These are phyloP conservation scores for Pleurotus tuoliensis DNA, from an alignment of 768 basidiomycete genomes.

Conservation along the genomic window DNA sequence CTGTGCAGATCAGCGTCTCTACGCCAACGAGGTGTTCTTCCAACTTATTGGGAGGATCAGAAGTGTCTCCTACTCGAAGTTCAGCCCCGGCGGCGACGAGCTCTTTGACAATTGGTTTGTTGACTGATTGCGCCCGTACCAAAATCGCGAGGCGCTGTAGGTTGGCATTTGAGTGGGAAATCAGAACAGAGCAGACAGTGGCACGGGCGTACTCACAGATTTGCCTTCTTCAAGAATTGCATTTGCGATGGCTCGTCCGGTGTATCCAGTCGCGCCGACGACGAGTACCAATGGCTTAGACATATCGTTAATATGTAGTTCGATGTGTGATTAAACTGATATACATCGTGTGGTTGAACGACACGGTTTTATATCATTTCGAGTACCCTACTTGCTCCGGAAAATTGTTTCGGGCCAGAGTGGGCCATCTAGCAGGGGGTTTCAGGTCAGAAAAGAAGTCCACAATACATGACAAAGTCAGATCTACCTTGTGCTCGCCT, in stretches of 20 bases:
- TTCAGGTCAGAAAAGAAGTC: too few relatives aligned
- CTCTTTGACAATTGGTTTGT: not conserved
- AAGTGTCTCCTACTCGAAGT: not conserved
- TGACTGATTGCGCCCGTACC: not conserved
- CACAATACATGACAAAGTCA: too few relatives aligned
- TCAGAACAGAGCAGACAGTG: too few relatives aligned
- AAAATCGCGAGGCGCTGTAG: not conserved
- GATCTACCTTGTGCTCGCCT: too few relatives aligned
- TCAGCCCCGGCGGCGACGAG: not conserved
- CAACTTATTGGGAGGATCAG: not conserved
- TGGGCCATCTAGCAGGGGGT: too few relatives aligned
- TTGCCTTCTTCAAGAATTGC: not conserved
- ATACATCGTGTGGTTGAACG: too few relatives aligned
- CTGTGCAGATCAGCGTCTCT: not conserved
- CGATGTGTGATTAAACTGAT: too few relatives aligned
- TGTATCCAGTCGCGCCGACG: not conserved
- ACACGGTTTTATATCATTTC: too few relatives aligned
- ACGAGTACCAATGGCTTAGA: not conserved
- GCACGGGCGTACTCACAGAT: not conserved
- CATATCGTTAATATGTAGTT: not conserved
- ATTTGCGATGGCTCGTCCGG: not conserved
- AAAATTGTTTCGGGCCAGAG: too few relatives aligned
- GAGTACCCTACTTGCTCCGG: too few relatives aligned
- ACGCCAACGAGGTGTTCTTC: not conserved
- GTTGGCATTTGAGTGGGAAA: too few relatives aligned